These are phyloP conservation scores for Amanita exitialis DNA, from an alignment of 768 basidiomycete genomes.

Conservation along the genomic window DNA sequence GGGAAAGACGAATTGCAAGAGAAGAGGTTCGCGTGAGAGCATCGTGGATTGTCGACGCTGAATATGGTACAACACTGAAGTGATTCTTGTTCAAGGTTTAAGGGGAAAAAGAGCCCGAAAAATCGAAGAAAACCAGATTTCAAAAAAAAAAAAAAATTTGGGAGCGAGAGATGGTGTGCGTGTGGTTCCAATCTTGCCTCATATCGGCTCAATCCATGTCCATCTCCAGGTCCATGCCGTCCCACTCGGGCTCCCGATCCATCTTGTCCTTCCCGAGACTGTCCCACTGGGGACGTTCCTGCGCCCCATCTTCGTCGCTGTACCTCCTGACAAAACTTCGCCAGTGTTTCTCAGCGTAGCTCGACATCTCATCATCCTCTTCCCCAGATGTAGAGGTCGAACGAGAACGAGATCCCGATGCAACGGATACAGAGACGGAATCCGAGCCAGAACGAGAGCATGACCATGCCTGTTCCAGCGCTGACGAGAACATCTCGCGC, in stretches of 20 bases:
- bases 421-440: slow-evolving; percentile 23
- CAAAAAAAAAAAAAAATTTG: too few relatives aligned
- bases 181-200: too few relatives aligned
- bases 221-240: slow-evolving; percentile 68
- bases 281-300: slow-evolving; percentile 17
- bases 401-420: slow-evolving; percentile 21
- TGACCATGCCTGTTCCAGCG: neutral
- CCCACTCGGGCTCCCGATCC: slow-evolving; percentile 28
- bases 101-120: neutral
- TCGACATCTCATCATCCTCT: slow-evolving; percentile 16
- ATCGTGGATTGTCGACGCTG: too few relatives aligned
- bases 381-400: slow-evolving; percentile 13
- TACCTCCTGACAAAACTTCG: slow-evolving; percentile 11
- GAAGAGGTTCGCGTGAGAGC: too few relatives aligned
- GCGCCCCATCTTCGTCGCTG: slow-evolving; percentile 20
- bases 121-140: neutral
- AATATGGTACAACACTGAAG: too few relatives aligned
- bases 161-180: too few relatives aligned
- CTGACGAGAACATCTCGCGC: neutral
- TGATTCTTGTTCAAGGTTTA: too few relatives aligned
- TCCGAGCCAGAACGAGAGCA: slow-evolving; percentile 16
- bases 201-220: slow-evolving; percentile 40
- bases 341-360: slow-evolving; percentile 12
- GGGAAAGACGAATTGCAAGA: too few relatives aligned
- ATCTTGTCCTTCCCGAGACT: slow-evolving; percentile 25